phyloP scores from a whole-genome alignment of 306 rosid species.

The Quillaja saponaria region DNA sequence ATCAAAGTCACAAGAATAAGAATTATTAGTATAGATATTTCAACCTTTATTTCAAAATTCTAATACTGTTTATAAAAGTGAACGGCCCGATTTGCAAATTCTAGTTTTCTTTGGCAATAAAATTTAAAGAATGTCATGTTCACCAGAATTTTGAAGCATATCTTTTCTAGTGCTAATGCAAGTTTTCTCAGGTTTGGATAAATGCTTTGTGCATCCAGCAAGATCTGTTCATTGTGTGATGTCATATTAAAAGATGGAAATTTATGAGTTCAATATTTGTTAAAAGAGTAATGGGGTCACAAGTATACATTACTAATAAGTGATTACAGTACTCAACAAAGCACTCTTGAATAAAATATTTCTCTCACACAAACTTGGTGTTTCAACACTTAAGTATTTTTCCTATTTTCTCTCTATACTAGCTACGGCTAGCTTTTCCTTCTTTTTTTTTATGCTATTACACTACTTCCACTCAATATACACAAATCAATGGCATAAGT shows the following conservation, averaged over 20 bases:
- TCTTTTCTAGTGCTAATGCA: conserved; percentile 94
- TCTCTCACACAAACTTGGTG: too few relatives aligned
- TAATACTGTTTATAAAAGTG: conserved; percentile 4
- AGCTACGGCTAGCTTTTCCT: too few relatives aligned
- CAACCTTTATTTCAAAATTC: conserved; percentile 1
- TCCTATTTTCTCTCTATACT: too few relatives aligned
- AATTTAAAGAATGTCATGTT: conserved; percentile 18
- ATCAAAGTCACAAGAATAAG: conserved; percentile 4
- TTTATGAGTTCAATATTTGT: background rate
- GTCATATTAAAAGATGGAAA: background rate
- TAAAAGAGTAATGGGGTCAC: too few relatives aligned
- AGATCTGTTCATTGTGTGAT: conserved; percentile 53
- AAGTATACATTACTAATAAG: too few relatives aligned
- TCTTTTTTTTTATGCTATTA: too few relatives aligned
- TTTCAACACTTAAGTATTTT: too few relatives aligned
- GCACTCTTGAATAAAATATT: too few relatives aligned
- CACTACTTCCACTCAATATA: too few relatives aligned
- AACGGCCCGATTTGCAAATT: background rate
- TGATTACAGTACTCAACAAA: too few relatives aligned
- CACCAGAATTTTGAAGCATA: conserved; percentile 33
- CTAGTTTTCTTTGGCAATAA: conserved; percentile 13
- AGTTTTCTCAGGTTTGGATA: conserved; percentile 92
- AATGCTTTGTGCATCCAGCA: conserved; percentile 68
- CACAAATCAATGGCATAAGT: too few relatives aligned
- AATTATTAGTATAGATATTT: background rate